These are phyloP conservation scores for Epichloe elymi DNA, from an alignment of 2,329 filamentous ascomycete genomes.

Conservation along the genomic window DNA sequence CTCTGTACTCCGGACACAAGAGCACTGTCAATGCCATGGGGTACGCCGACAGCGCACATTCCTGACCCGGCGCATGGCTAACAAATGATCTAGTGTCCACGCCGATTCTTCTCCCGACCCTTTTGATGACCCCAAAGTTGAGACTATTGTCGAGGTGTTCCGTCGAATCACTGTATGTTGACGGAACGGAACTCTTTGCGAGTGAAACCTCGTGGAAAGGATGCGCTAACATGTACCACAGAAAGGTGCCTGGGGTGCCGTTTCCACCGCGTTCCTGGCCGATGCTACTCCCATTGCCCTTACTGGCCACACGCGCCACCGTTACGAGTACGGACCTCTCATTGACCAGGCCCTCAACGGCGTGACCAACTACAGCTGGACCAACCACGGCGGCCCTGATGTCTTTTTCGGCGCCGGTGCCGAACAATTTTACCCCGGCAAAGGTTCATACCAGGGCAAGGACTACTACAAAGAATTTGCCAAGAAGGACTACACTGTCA, in stretches of 20 bases:
- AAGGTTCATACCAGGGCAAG: constrained; percentile 51
- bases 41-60: constrained; percentile 17
- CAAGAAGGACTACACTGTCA: constrained; percentile 58
- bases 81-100: constrained; percentile 39
- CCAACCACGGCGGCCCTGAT: constrained; percentile 58
- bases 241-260: constrained; percentile 47
- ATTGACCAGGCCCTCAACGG: constrained; percentile 68
- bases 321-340: constrained; percentile 55
- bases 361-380: constrained; percentile 71
- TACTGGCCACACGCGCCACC: constrained; percentile 57
- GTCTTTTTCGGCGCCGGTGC: constrained; percentile 75
- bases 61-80: background rate
- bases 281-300: constrained; percentile 74
- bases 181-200: background rate
- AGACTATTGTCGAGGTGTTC: constrained; percentile 70
- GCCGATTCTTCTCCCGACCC: constrained; percentile 59
- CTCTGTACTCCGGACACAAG: constrained; percentile 75
- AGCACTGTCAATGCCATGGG: constrained; percentile 70
- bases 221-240: constrained; percentile 7
- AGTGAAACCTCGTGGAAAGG: background rate
- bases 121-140: constrained; percentile 77
- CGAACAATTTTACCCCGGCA: constrained; percentile 61
- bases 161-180: constrained; percentile 50
- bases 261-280: constrained; percentile 69
- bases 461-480: constrained; percentile 71